These are phyloP conservation scores for Blastomyces gilchristii DNA, from an alignment of 2,329 filamentous ascomycete species.

Conservation along the genomic window DNA sequence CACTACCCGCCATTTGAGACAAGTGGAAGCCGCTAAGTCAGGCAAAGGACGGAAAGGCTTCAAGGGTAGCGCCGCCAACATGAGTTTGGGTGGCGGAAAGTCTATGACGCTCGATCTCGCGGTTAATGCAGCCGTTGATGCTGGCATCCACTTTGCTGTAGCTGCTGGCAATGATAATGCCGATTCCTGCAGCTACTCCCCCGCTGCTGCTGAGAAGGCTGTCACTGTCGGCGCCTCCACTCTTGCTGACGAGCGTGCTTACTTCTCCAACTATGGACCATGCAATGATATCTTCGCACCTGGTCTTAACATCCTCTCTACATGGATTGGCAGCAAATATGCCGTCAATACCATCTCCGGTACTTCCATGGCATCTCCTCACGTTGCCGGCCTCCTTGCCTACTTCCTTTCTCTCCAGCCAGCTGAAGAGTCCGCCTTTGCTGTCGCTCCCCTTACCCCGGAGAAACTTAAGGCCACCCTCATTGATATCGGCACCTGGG, in stretches of 20 bases:
- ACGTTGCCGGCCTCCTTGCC: conserved; percentile 90
- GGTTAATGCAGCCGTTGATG: conserved; percentile 85
- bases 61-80: conserved; percentile 99
- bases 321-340: conserved; percentile 94
- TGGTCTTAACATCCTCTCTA: conserved; percentile 91
- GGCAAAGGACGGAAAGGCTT: conserved; percentile 87
- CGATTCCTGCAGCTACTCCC: conserved; percentile 98
- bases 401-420: conserved; percentile 98
- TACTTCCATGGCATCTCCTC: conserved; percentile 97
- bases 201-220: conserved; percentile 80
- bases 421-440: conserved; percentile 76
- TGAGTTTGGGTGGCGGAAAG: conserved; percentile 97
- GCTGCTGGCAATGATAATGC: conserved; percentile 98
- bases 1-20: conserved; percentile 64
- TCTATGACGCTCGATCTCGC: conserved; percentile 81
- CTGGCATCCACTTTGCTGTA: conserved; percentile 93
- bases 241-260: conserved; percentile 87
- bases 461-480: conserved; percentile 88
- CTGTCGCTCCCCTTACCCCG: conserved; percentile 79
- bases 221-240: conserved; percentile 94
- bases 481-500: conserved; percentile 70
- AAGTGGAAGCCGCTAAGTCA: conserved; percentile 67
- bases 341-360: conserved; percentile 98
- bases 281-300: conserved; percentile 99
- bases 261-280: conserved; percentile 99